phyloP scores from a whole-genome alignment of 345 rosid species.

The Salix brachista region DNA sequence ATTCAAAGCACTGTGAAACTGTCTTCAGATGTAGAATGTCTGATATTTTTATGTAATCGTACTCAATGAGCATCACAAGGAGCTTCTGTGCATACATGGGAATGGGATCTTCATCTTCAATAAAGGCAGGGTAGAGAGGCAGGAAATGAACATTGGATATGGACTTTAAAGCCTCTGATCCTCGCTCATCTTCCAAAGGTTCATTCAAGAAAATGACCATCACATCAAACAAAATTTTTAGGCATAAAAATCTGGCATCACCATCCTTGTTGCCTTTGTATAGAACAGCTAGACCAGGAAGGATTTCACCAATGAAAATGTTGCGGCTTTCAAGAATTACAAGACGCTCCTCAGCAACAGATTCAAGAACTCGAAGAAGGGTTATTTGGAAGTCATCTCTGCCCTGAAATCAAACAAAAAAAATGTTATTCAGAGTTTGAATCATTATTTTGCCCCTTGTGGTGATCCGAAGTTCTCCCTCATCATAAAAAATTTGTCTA shows the following conservation, averaged over 20 bases:
- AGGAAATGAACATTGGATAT: slow-evolving; percentile 80
- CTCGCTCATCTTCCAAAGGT: slow-evolving; percentile 44
- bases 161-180: slow-evolving; percentile 55
- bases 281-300: slow-evolving; percentile 69
- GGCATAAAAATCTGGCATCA: slow-evolving; percentile 85
- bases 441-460: not conserved
- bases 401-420: slow-evolving; percentile 47
- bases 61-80: slow-evolving; percentile 88
- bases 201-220: slow-evolving; percentile 70
- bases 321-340: slow-evolving; percentile 52
- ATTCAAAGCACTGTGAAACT: slow-evolving; percentile 84
- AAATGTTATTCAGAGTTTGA: slow-evolving; percentile 4
- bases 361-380: slow-evolving; percentile 76
- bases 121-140: slow-evolving; percentile 83
- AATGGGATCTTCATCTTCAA: slow-evolving; percentile 96
- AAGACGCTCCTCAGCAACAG: slow-evolving; percentile 65
- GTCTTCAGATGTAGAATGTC: slow-evolving; percentile 77
- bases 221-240: slow-evolving; percentile 82
- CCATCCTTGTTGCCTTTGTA: slow-evolving; percentile 94
- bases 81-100: slow-evolving; percentile 96
- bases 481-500: not conserved
- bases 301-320: slow-evolving; percentile 56
- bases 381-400: slow-evolving; percentile 94
- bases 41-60: slow-evolving; percentile 58
- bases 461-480: not conserved